These are phyloP conservation scores for Pichia sp. DNA, from an alignment of 1,139 yeast genomes.

Conservation along the genomic window DNA sequence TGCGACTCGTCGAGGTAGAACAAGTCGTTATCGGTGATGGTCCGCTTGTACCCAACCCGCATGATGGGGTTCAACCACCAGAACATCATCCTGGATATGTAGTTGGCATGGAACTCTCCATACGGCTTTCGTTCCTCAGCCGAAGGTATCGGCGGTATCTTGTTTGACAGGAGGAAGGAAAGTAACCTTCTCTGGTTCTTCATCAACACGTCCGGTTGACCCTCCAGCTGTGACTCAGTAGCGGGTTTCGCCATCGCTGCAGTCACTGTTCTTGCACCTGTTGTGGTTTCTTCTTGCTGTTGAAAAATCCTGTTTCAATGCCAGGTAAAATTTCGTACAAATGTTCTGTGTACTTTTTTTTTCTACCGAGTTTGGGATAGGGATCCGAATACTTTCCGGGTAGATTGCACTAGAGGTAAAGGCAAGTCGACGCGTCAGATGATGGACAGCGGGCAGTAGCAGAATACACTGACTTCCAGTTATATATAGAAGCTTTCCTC, in stretches of 20 bases:
- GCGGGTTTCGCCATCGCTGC: neutral
- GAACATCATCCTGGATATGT: constrained; percentile 37
- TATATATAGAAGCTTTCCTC: too few relatives aligned
- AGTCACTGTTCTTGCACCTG: too few relatives aligned
- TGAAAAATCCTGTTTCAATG: too few relatives aligned
- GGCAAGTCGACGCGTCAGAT: too few relatives aligned
- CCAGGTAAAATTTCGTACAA: too few relatives aligned
- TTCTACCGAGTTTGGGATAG: too few relatives aligned
- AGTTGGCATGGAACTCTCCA: constrained; percentile 37
- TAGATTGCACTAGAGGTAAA: too few relatives aligned
- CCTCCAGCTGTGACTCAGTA: constrained; percentile 5
- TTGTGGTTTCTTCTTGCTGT: too few relatives aligned
- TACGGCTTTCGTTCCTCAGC: constrained; percentile 42
- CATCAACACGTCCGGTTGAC: constrained; percentile 2
- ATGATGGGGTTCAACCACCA: constrained; percentile 52
- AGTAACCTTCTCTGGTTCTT: constrained; percentile 35
- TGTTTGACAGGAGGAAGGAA: constrained; percentile 37
- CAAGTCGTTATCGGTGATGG: constrained; percentile 45
- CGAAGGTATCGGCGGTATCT: constrained; percentile 51
- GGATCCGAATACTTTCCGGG: too few relatives aligned
- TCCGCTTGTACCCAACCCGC: constrained; percentile 48
- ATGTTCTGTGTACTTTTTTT: too few relatives aligned
- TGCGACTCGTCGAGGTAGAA: constrained; percentile 39
- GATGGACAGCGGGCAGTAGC: too few relatives aligned
- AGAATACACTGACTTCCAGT: too few relatives aligned